Conservation (phyloP, 2,329 filamentous ascomycete genomes). For the Paraconiothyrium sp. region DNA sequence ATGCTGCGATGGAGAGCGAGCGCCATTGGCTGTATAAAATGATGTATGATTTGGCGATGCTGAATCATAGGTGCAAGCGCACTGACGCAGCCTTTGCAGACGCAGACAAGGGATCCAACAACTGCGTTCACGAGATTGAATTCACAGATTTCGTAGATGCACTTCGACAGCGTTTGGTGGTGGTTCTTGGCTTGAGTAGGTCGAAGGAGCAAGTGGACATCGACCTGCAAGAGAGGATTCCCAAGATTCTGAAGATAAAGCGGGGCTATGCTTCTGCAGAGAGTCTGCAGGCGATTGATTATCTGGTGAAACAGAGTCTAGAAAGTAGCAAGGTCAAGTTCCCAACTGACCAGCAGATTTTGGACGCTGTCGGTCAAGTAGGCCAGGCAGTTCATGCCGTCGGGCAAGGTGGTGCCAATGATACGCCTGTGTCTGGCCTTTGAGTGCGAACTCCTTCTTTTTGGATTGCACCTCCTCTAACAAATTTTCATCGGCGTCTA, state of each 20-base stretch:
- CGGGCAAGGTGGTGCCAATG: no score
- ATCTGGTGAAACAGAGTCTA: neutral
- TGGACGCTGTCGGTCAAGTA: neutral
- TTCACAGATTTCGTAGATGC: neutral
- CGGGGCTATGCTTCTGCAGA: neutral
- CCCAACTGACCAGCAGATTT: neutral
- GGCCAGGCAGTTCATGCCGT: no score
- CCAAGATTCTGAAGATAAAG: neutral
- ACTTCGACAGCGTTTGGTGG: neutral
- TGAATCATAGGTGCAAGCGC: neutral
- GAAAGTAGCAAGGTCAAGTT: neutral
- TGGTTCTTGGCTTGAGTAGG: neutral
- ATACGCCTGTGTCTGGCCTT: neutral
- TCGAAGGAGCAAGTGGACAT: neutral
- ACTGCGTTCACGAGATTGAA: neutral
- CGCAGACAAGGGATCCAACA: no score
- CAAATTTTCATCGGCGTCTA: no score
- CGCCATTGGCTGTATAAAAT: neutral
- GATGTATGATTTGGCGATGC: neutral
- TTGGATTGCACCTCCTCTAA: no score
- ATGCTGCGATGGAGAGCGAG: neutral
- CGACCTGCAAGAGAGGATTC: neutral
- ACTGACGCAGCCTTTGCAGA: no score
- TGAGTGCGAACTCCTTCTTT: neutral
- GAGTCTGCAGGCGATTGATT: neutral